A percentile compares a stretch with the other conserved stretches of the same genome.
Conservation (phyloP, 73 alveolate species). For the Paramecium primaurelia region DNA sequence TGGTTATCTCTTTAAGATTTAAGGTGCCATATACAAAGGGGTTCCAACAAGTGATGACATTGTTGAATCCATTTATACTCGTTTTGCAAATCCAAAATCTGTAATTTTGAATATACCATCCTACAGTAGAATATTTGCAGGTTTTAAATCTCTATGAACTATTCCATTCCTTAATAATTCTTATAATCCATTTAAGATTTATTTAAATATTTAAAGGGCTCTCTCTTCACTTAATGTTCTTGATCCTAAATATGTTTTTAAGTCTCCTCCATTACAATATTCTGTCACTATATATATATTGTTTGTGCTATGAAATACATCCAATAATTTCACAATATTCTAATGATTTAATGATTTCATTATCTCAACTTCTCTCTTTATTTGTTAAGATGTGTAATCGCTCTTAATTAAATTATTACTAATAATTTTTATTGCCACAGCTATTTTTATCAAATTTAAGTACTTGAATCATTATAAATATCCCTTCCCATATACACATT, state of each 20-base stretch:
- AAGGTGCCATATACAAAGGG: conserved; percentile 84
- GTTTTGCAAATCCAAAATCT: conserved; percentile 67
- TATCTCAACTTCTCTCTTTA: conserved; percentile 39
- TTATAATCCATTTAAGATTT: conserved; percentile 37
- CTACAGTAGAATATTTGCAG: conserved; percentile 49
- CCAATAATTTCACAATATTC: conserved; percentile 36
- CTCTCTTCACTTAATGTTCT: neutral
- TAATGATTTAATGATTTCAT: conserved; percentile 54
- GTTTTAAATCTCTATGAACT: conserved; percentile 57
- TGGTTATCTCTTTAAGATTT: conserved; percentile 71
- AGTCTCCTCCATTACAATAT: conserved; percentile 56
- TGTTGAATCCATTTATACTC: conserved; percentile 5
- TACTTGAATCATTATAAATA: conserved; percentile 10
- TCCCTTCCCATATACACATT: neutral
- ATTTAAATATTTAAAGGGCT: conserved; percentile 22
- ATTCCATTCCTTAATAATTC: conserved; percentile 53
- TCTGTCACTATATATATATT: conserved; percentile 53
- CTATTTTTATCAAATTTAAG: neutral
- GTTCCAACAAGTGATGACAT: conserved; percentile 81
- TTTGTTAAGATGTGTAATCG: conserved; percentile 42
- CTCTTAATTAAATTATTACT: neutral
- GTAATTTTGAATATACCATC: conserved; percentile 53
- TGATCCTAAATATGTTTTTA: conserved; percentile 7
- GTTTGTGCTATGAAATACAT: conserved; percentile 55
- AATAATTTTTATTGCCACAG: conserved; percentile 56